Evolutionary conservation across 2,329 filamentous ascomycete genomes (phyloP), one percentile per base, ranked within the genome.

Genomic region (Karstenula rhodostoma): DNA sequence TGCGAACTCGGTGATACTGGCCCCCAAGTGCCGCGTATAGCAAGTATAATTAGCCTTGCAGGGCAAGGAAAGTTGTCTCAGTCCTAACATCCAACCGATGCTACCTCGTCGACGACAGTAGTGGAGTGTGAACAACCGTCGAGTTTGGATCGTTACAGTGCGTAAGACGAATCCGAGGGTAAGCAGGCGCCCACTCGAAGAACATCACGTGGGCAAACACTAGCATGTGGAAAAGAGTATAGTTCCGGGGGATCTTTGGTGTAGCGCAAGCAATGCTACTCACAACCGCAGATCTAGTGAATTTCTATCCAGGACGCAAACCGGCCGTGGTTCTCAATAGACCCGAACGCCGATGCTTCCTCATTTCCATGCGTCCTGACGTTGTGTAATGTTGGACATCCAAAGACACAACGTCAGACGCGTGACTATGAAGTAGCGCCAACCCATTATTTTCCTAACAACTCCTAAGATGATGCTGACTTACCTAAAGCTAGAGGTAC

Each of bases 401-500:
- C 64, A 56, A 59, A 62, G 64, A 59, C 59, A 17, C 50, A 63
- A 58, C 59, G 65, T 60, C 53, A 63, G 55, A 59, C 43, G 64
- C 66, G 57, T 62, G 69, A 63, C 64, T 35, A 40, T 56, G 25
- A 59, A 57, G 42, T 33, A 60, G 64, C 62, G 60, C 59, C 65
- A 54, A 52, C 60, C 40, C 25, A 44, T 54, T 25, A 61, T 48
- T 56, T 57, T 57, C 58, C 59, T 29, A 29, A 59, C 61, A 33
- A 59, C 54, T 53, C 57, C 66, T 56, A 60, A 40, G 22, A 32
- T 56, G n/a, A 37, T 60, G 37, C 23, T 27, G 15, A 44, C 52
- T 47, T 55, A 55, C 52, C 52, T 55, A n/a, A 19, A 37, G 42
- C 70, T 62, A 79, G 56, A 97, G 84, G 77, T 97, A 98, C 78